Evolutionary conservation across 176 grass and related monocot genomes (phyloP), one percentile per base, ranked within the genome.

Genomic region (maize (Zea mays)): DNA sequence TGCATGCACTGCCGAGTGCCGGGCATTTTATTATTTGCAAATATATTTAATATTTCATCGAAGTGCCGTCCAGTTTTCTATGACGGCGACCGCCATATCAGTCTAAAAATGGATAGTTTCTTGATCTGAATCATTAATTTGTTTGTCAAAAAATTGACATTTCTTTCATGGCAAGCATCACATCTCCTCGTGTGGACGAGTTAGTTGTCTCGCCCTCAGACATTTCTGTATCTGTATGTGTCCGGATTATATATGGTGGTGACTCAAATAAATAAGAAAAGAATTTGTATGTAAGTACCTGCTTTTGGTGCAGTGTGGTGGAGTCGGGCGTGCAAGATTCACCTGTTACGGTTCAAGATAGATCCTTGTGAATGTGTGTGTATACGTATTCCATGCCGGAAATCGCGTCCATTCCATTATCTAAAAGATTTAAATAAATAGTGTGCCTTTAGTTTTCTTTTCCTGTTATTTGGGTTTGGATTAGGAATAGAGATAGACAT

Each of bases 1-100:
- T 60, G 47, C 12, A 49, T 49, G 2, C 40, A 65, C 4, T 48
- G 21, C 37, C 7, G 11, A 74, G 75, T 48, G 21, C 37, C 5
- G 11, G 68, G 69, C 61, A 42, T 68, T 76, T 35, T 56, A 52
- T 55, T 55, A 52, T 55, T 55, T 51, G 38, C 64, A 45, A 4
- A 58, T 58, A 58, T 38, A 38, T 21, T 79, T 79, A 44, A 52
- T 41, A 38, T 39, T 27, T 27, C 38, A 52, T 50, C 36, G 5
- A 44, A 68, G 67, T 67, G 76, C 38, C 76, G 51, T 36, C 40
- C 39, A 35, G 36, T 79, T 79, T 45, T 16, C 55, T 59, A 9
- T 69, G 50, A 79, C 20, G 0, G 39, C 16, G 65, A 69, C 77
- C 0, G 38, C 48, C 11, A 15, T 43, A 15, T 43, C 17, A 40